Evolutionary conservation across 805 yeast species (phyloP), one percentile per base, ranked within the genome.

Genomic region (Cyberlindnera japonica): DNA sequence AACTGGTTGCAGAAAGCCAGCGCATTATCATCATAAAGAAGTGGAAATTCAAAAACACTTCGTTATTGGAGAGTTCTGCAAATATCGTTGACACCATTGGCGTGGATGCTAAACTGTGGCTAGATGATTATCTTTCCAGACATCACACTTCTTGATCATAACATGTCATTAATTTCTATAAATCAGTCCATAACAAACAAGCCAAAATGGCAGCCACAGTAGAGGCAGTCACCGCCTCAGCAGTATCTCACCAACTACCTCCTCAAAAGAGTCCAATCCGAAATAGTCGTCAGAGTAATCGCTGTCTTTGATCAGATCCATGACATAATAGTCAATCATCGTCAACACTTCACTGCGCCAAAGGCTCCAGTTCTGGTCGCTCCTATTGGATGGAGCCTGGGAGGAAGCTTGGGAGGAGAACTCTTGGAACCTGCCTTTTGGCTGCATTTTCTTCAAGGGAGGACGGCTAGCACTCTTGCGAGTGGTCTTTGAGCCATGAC

Each of bases 41-140:
- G 37, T 45, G 48, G 44, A 44, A 40, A 36, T 35, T 35, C 34
- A 38, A 41, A 22, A 38, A 33, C 3, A n/a, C 28, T 7, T 36
- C 39, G n/a, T 25, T 52, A 12, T 31, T 50, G 15, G 51, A 52
- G 27, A 44, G 39, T 12, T 48, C 54, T 5, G 51, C 54, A 8
- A 51, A 45, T 32, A 37, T 51, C 10, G 31, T 44, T 13, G 50
- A 38, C 19, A 45, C 47, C 9, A 47, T 54, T 21, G 59, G 59
- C 0, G 37, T 20, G 9, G 58, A 55, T 16, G 58, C 54, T 0
- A 45, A 48, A 22, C 29, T 38, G 17, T 54, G 57, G 55, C 26
- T 53, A 5, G 49, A 44, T 13, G 42, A 40, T 6, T 53, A 47
- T 22, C 16, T 49, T 20, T 28, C 17, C 2, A 20, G 28, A 11